These are phyloP conservation scores for Isoetes taiwanensis DNA, from an alignment of 75 land plant genomes.

Conservation along the genomic window DNA sequence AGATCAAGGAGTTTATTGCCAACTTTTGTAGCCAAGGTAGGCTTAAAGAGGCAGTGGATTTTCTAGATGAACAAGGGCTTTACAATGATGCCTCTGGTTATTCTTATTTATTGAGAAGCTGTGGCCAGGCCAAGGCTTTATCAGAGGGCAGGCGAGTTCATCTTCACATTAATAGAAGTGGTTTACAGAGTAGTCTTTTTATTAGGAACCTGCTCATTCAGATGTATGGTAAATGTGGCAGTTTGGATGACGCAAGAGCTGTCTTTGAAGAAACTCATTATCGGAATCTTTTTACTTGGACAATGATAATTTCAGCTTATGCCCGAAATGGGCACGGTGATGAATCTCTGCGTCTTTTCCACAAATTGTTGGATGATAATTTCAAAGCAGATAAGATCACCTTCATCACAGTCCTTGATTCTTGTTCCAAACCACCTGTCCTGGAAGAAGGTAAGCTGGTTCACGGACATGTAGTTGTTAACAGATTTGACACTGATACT, in stretches of 20 bases:
- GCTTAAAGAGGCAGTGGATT: no score
- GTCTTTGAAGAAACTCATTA: background rate
- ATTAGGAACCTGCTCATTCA: background rate
- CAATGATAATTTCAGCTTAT: background rate
- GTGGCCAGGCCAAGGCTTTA: background rate
- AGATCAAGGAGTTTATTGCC: no score
- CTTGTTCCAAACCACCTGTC: background rate
- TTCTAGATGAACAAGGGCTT: no score
- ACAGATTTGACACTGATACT: background rate
- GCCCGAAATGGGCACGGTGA: background rate
- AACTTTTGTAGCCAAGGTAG: no score
- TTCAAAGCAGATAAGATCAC: background rate
- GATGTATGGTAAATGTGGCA: background rate
- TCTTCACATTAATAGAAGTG: background rate
- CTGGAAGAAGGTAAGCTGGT: background rate
- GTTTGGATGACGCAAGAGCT: background rate
- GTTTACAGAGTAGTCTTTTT: background rate
- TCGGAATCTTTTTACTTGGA: constrained; percentile 5
- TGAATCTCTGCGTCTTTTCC: background rate
- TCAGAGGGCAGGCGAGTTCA: constrained; percentile 1
- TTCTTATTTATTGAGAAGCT: no score
- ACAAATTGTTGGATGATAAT: background rate
- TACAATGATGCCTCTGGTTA: no score
- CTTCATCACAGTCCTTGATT: background rate
- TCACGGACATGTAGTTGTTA: background rate